These are phyloP conservation scores for Botrytis fabae DNA, from an alignment of 2,329 filamentous ascomycete species.

Conservation along the genomic window DNA sequence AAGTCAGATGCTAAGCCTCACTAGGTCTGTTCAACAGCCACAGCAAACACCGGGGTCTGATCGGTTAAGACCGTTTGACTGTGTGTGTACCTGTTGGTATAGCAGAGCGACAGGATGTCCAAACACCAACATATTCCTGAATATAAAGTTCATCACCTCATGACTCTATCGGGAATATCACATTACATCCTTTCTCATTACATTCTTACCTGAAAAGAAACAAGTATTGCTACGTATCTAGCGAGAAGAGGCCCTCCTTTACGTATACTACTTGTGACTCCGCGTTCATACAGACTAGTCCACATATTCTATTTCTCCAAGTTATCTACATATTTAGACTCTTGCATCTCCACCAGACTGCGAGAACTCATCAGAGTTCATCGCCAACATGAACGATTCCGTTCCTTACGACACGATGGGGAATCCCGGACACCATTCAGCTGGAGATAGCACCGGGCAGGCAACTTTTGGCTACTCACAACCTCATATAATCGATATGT, in stretches of 20 bases:
- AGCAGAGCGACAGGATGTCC: no score
- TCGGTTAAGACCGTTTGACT: neutral
- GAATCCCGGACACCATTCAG: neutral
- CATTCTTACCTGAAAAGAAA: neutral
- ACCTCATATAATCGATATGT: slow-evolving; percentile 52
- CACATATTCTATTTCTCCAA: neutral
- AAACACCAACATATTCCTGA: neutral
- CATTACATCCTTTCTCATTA: neutral
- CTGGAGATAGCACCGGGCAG: neutral
- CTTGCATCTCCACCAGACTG: neutral
- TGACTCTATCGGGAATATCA: slow-evolving; percentile 8
- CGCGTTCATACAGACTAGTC: neutral
- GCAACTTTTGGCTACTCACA: slow-evolving; percentile 38
- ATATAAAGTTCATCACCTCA: neutral
- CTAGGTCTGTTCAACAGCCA: slow-evolving; percentile 8
- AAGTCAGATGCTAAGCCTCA: slow-evolving; percentile 21
- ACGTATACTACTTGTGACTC: neutral
- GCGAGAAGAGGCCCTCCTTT: no score
- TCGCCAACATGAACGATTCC: slow-evolving; percentile 12
- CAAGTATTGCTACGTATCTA: neutral
- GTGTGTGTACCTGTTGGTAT: neutral
- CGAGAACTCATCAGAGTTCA: neutral
- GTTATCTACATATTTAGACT: neutral
- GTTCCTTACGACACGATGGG: neutral
- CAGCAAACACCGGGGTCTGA: neutral